Base-by-base conservation (phyloP, 345 rosid genomes). In the Populus ilicifolia region DNA sequence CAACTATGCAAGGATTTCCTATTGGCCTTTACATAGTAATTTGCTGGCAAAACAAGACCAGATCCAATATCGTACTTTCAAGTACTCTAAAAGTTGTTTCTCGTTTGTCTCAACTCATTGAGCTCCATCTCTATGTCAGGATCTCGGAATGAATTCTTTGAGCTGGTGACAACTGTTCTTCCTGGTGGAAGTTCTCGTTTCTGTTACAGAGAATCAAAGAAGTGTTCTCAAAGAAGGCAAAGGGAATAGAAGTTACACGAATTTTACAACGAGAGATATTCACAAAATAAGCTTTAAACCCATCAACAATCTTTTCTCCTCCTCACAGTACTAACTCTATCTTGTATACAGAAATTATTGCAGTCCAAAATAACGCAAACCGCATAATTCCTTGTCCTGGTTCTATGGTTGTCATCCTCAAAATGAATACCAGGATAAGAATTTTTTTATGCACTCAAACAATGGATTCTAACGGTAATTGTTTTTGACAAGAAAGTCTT, bases 121-220 rank as follows among this genome's bases (percentile, higher is more conserved):
- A 92, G 89, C 82, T 92, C 93, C 79, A 78, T 89, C 86, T 90
- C 94, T 4, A 90, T 83, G 69, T 89, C 92, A 5, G 90, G 50
- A 78, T 90, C 94, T 67, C 81, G 87, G 71, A 84, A 83, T 0
- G 87, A 82, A 72, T 79, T 79, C 70, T 68, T 85, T 67, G 86
- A 13, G 48, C 86, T 83, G 59, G 80, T 18, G 27, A 85, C 73
- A 43, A 72, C 84, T 12, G 84, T 80, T 83, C 91, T 88, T 71
- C 93, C 94, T 0, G 93, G 87, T 10, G 94, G 97, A 50, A 92
- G 92, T 65, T 89, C 93, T 75, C 91, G 90, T 89, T 87, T 89
- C 93, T 92, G 89, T 64, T 69, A 30, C 7, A 23, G 71, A 71
- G 12, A 12, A 65, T 25, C 13, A 33, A 69, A 69, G 44, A 66